Base-by-base conservation (phyloP, 2,329 filamentous ascomycete genomes). In the Alternaria solani region DNA sequence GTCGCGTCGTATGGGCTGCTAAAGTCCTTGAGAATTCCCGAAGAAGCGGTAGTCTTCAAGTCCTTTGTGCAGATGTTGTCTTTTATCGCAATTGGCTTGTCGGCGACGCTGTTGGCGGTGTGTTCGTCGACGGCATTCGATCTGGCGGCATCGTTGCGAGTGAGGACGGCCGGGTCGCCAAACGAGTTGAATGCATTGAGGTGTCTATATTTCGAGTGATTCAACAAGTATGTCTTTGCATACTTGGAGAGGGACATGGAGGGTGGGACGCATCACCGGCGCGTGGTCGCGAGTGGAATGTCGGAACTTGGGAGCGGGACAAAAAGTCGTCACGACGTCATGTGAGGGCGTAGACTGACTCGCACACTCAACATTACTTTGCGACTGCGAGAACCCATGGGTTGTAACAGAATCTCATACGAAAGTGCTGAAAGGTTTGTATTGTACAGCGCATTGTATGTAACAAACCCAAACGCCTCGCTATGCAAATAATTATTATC, bases 1-100 rank as follows among this genome's bases (percentile, higher is more conserved):
- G 92, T 94, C 18, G 94, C 93, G 75, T 94, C 88, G 78, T 91
- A 94, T 4, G 94, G 92, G 62, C 91, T 93, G 36, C 78, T 81
- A 78, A 94, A 92, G 62, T 82, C 83, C 30, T 70, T 70, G 41
- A 98, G 86, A 55, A 93, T 91, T 20, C 81, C 81, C 2, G 94
- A 97, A 64, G 88, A 92, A 79, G 93, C 96, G 80, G 94, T 96
- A 25, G 94, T 97, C 14, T 76, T 79, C 8, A 78, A 61, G 7
- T 75, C 71, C 18, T 67, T 71, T 6, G 82, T 83, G 69, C 80
- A 80, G 47, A 85, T 85, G 66, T 85, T 85, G 73, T 84, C 83
- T 67, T 85, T 85, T 56, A 85, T 65, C 8, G 80, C 81, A 44
- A 85, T 76, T 8, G 79, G 71, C 47, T 70, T 77, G 56, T 79